Base-by-base conservation (phyloP, 2,329 filamentous ascomycete genomes). In the Aureobasidium sp. region DNA sequence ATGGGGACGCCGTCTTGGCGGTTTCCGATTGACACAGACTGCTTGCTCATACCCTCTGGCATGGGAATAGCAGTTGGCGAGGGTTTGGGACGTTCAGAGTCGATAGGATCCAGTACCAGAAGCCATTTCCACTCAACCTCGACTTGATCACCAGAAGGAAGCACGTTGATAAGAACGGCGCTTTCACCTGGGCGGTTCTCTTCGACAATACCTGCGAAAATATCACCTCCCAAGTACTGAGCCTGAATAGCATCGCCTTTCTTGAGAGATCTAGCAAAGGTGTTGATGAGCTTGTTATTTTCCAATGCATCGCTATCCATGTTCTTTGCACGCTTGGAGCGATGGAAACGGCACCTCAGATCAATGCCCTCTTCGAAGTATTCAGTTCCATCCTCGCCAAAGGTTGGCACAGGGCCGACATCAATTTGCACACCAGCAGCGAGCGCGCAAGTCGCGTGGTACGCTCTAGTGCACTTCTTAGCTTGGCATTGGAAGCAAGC, bases 401-500 rank as follows among this genome's bases (percentile, higher is more conserved):
- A 93, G 2, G 95, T 89, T 0, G 91, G 89, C 34, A 96, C 86
- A 41, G 91, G 85, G 34, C 90, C 90, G 68, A 91, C 85, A 71
- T 99, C 93, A 53, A 97, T 86, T 71, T 96, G 89, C 1, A 97
- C 91, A 62, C 94, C 94, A 39, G 92, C 93, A 27, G 93, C 87
- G 8, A 91, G 88, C 3, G 94, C 94, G 72, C 94, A 99, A 1
- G 92, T 97, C 16, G 93, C 90, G 72, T 99, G 94, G 75, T 97
- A 99, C 9, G 93, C 88, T 65, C 94, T 83, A 4, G 90, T 88
- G 69, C 94, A 99, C 73, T 96, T 97, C 78, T 92, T 93, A 67
- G 91, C 88, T 1, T 91, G 95, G 75, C 94, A 99, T 74, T 97
- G 93, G 77, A 99, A 95, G 76, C 93, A 97, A 16, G 91, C 91